Evolutionary conservation across 106 monocot genomes (phyloP).

Genomic region (Dendrobium chrysotoxum): DNA sequence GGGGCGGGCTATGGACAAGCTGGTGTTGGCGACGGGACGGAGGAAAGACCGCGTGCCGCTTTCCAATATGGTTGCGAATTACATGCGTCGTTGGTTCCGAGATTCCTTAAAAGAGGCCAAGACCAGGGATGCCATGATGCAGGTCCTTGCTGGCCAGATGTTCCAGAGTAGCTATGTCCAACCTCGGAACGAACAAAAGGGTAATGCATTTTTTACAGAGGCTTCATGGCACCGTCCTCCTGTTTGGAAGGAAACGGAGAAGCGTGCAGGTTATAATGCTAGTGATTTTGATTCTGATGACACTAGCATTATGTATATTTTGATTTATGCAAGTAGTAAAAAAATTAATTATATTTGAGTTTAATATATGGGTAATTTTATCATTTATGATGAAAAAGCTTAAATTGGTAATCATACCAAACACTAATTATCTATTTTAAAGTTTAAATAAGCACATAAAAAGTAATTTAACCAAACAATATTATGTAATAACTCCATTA

Average conservation of each 20-base stretch:
- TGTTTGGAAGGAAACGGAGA: conserved; percentile 53
- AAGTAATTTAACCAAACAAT: too few relatives aligned
- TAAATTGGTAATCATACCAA: too few relatives aligned
- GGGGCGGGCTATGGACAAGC: neutral
- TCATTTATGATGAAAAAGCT: too few relatives aligned
- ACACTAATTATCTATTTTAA: too few relatives aligned
- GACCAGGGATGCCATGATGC: conserved; percentile 70
- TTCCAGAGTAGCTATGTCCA: conserved; percentile 72
- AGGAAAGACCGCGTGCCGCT: conserved; percentile 36
- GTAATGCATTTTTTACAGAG: conserved; percentile 49
- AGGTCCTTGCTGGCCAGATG: conserved; percentile 91
- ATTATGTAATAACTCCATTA: too few relatives aligned
- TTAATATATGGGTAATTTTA: too few relatives aligned
- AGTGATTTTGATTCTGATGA: conserved; percentile 89
- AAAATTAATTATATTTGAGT: too few relatives aligned
- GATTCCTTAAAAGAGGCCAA: conserved; percentile 80
- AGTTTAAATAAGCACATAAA: too few relatives aligned
- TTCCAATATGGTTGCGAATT: conserved; percentile 67
- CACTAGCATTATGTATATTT: neutral
- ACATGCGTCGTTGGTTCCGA: conserved; percentile 73
- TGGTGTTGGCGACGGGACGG: conserved; percentile 1
- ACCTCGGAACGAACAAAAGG: conserved; percentile 59
- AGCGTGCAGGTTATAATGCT: conserved; percentile 79
- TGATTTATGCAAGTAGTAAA: too few relatives aligned
- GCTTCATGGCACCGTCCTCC: conserved; percentile 52